phyloP scores from a whole-genome alignment of 345 rosid species.

The Syzygium aqueum region DNA sequence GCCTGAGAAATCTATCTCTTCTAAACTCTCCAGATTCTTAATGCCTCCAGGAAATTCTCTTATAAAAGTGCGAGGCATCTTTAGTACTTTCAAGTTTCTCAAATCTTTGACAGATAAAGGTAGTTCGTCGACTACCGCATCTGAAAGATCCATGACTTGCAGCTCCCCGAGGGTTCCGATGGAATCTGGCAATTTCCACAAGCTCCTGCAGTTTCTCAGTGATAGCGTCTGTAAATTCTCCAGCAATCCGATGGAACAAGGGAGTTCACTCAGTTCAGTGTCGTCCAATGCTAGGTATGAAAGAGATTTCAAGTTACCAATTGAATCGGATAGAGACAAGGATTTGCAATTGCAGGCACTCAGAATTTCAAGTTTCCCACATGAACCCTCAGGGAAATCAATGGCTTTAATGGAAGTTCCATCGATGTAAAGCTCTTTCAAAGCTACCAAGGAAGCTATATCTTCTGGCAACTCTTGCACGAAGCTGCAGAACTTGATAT shows the following conservation, averaged over 20 bases:
- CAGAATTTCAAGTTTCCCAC: not conserved
- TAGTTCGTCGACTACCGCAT: not conserved
- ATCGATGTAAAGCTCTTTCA: not conserved
- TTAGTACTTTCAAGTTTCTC: too few species aligned
- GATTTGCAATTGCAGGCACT: not conserved
- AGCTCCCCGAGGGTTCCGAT: not conserved
- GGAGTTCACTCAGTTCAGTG: not conserved
- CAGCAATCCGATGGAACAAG: not conserved
- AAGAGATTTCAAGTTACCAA: not conserved
- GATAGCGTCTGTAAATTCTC: not conserved
- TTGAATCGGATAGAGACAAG: not conserved
- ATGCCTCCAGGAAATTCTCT: not conserved
- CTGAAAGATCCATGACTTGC: not conserved
- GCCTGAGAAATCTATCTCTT: not conserved
- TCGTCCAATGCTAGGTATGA: not conserved
- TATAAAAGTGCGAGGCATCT: fast-evolving
- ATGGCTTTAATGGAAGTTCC: not conserved
- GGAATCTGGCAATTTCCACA: not conserved
- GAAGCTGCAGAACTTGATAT: not conserved
- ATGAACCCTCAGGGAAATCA: not conserved
- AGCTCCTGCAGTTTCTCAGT: not conserved
- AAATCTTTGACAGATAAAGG: not conserved
- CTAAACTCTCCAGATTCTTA: not conserved
- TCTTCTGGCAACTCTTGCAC: not conserved
- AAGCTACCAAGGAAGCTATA: not conserved